A percentile compares a stretch with the other conserved stretches of the same genome.
Evolutionary conservation across 441 rosid genomes (phyloP).

Genomic region (Gossypium trilobum): DNA sequence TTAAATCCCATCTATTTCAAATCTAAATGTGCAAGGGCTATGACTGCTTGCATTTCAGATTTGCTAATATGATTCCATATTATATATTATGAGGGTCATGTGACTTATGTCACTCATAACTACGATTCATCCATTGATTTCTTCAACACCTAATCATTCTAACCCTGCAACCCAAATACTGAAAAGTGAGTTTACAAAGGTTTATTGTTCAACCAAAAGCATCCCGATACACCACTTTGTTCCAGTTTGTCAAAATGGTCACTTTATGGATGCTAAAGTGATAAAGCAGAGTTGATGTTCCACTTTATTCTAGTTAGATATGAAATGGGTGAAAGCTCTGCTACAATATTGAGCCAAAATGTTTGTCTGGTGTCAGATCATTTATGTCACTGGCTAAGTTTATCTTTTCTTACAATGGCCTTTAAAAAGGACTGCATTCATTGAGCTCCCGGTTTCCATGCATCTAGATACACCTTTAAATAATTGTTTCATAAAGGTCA

Average conservation of each 20-base stretch:
- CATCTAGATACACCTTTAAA: conserved; percentile 86
- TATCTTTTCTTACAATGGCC: not conserved
- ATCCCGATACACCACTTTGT: conserved; percentile 25
- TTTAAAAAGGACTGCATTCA: not conserved
- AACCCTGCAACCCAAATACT: not conserved
- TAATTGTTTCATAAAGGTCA: conserved; percentile 68
- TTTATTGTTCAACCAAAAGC: conserved; percentile 2
- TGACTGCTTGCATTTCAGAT: not conserved
- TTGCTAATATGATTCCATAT: not conserved
- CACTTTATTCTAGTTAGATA: conserved; percentile 24
- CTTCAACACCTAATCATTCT: not conserved
- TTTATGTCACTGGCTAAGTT: not conserved
- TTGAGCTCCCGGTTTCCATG: conserved; percentile 17
- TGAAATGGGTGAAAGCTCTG: conserved; percentile 26
- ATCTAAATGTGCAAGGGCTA: not conserved
- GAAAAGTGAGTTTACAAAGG: not conserved
- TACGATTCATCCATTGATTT: not conserved
- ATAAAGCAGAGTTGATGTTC: conserved; percentile 28
- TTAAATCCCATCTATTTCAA: not conserved
- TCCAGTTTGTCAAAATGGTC: conserved; percentile 22
- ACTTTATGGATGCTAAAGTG: conserved; percentile 30
- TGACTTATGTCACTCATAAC: not conserved
- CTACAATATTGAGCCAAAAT: conserved; percentile 7
- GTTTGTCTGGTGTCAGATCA: not conserved
- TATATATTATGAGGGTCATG: not conserved